These are phyloP conservation scores for Suillus decipiens DNA, from an alignment of 768 basidiomycete genomes.

Conservation along the genomic window DNA sequence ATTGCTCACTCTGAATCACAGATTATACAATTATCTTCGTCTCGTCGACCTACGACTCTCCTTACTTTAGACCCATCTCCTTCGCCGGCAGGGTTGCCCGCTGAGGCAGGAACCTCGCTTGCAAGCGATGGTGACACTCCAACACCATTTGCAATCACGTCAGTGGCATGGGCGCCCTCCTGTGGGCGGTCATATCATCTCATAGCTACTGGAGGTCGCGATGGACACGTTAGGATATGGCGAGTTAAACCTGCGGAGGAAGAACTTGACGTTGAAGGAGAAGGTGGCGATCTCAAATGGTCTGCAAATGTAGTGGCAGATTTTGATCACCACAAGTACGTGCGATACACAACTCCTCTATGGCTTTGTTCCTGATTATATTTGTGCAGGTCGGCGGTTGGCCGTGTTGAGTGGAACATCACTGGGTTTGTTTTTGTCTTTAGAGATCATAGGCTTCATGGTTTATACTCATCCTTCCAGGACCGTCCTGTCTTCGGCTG, in stretches of 20 bases:
- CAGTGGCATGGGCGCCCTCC: conserved; percentile 91
- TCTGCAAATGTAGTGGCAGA: conserved; percentile 76
- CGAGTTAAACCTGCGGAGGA: conserved; percentile 65
- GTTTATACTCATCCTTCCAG: conserved; percentile 38
- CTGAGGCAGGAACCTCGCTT: conserved; percentile 25
- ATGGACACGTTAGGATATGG: conserved; percentile 92
- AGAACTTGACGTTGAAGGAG: conserved; percentile 43
- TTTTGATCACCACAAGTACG: conserved; percentile 82
- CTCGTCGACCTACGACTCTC: conserved; percentile 64
- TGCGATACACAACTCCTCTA: conserved; percentile 8
- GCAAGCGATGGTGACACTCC: conserved; percentile 37
- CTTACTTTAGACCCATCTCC: conserved; percentile 56
- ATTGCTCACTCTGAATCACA: conserved; percentile 27
- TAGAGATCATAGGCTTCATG: conserved; percentile 3
- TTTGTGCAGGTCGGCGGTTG: conserved; percentile 61
- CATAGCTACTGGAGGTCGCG: conserved; percentile 85
- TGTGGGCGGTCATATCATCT: conserved; percentile 95
- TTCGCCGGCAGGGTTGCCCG: conserved; percentile 16
- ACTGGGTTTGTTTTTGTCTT: conserved; percentile 55
- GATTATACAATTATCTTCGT: conserved; percentile 75
- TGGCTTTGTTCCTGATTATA: conserved; percentile 14
- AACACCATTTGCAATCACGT: conserved; percentile 67
- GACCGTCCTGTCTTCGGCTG: conserved; percentile 80
- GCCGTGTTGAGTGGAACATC: conserved; percentile 93
- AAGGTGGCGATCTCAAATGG: conserved; percentile 55